phyloP scores from a whole-genome alignment of 2,329 filamentous ascomycete species.

The Penicillium olsonii region DNA sequence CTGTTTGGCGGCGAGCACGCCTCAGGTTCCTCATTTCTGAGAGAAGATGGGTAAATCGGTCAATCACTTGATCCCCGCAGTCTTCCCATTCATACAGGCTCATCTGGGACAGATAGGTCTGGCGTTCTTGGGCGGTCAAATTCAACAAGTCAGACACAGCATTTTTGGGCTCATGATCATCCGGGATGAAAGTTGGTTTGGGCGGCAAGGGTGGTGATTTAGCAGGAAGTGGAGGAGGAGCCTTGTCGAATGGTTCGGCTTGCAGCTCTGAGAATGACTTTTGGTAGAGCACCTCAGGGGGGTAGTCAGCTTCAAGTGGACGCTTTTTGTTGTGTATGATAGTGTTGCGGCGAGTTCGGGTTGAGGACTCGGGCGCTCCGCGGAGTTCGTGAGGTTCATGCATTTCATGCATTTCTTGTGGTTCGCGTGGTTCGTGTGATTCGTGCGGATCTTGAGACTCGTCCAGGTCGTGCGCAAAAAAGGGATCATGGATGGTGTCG shows the following conservation, averaged over 20 bases:
- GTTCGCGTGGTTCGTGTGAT: neutral
- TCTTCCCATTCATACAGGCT: conserved; percentile 61
- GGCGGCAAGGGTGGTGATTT: conserved; percentile 23
- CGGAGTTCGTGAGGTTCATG: neutral
- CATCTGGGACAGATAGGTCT: conserved; percentile 54
- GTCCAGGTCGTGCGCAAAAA: conserved; percentile 25
- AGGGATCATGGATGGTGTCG: conserved; percentile 34
- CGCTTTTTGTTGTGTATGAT: conserved; percentile 32
- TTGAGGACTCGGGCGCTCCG: neutral
- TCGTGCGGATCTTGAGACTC: neutral
- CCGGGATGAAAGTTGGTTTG: conserved; percentile 19
- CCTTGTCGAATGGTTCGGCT: conserved; percentile 52
- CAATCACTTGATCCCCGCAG: conserved; percentile 62
- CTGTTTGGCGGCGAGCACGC: conserved; percentile 55
- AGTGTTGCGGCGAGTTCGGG: conserved; percentile 27
- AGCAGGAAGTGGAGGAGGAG: conserved; percentile 34
- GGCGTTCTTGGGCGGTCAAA: conserved; percentile 44
- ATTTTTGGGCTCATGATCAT: conserved; percentile 30
- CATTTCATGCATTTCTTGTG: neutral
- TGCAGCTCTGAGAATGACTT: conserved; percentile 54
- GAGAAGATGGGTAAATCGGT: conserved; percentile 55
- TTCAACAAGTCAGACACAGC: conserved; percentile 41
- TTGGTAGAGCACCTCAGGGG: conserved; percentile 43
- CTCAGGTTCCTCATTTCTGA: conserved; percentile 55
- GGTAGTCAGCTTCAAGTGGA: conserved; percentile 51